Conservation (phyloP, 148 eudicot species). For the Vaccinium vitisidaea region DNA sequence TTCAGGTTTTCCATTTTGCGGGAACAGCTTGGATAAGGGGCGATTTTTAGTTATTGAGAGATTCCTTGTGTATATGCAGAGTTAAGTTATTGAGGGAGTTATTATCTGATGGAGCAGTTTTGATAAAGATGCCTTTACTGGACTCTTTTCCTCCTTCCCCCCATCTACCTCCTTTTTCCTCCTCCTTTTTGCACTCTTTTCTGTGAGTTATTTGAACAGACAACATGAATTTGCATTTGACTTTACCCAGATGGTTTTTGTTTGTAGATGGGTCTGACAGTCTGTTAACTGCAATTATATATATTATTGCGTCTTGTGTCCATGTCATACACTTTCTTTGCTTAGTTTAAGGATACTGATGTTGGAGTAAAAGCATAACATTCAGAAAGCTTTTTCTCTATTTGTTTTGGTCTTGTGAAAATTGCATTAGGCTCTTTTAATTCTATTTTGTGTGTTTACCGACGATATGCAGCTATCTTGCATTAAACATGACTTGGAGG, state of each 20-base stretch:
- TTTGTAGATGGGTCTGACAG: background rate
- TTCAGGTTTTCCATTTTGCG: background rate
- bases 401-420: background rate
- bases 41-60: background rate
- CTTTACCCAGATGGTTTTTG: background rate
- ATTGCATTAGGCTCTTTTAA: background rate
- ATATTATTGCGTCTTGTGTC: background rate
- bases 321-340: background rate
- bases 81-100: background rate
- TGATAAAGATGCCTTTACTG: background rate
- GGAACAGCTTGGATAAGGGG: background rate
- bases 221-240: background rate
- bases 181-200: background rate
- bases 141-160: background rate
- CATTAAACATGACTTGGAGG: constrained; percentile 77
- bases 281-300: background rate
- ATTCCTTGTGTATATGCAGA: background rate
- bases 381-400: background rate
- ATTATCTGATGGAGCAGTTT: background rate
- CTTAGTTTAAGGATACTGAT: background rate
- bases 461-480: constrained; percentile 64
- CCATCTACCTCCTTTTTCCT: background rate
- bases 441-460: background rate
- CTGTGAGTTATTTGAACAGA: background rate
- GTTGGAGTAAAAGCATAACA: background rate